Percentiles rank a stretch among this genome's conserved stretches.
These are phyloP conservation scores for Knufia petricola DNA, from an alignment of 2,329 filamentous ascomycete genomes.

Conservation along the genomic window DNA sequence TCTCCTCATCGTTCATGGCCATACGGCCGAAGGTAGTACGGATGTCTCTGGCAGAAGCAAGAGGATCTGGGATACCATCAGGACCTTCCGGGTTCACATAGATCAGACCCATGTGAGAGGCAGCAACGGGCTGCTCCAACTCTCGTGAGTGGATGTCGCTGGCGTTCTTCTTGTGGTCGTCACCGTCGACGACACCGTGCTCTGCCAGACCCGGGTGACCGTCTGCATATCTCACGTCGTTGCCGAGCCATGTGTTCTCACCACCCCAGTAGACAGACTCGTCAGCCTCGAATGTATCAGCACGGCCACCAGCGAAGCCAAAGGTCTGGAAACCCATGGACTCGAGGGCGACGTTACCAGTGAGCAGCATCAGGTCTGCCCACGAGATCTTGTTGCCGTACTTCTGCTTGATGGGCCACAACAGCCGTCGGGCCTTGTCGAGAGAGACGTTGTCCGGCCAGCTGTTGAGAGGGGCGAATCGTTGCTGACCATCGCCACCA, in stretches of 20 bases:
- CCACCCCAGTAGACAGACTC: slow-evolving; percentile 69
- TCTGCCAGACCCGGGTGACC: slow-evolving; percentile 40
- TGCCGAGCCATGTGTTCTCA: slow-evolving; percentile 65
- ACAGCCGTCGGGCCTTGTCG: slow-evolving; percentile 69
- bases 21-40: slow-evolving; percentile 66
- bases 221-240: slow-evolving; percentile 57
- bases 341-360: slow-evolving; percentile 68
- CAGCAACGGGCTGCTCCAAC: slow-evolving; percentile 58
- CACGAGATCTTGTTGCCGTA: slow-evolving; percentile 75
- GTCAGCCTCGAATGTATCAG: slow-evolving; percentile 66
- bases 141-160: slow-evolving; percentile 50
- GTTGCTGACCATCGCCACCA: slow-evolving; percentile 64
- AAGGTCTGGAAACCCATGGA: slow-evolving; percentile 65
- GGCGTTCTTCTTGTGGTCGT: slow-evolving; percentile 35
- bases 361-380: slow-evolving; percentile 62
- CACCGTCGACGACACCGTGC: slow-evolving; percentile 35
- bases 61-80: slow-evolving; percentile 59
- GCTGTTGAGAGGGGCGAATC: slow-evolving; percentile 70
- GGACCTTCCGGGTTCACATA: slow-evolving; percentile 76
- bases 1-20: slow-evolving; percentile 78
- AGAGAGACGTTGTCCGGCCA: slow-evolving; percentile 72
- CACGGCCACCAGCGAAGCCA: slow-evolving; percentile 63
- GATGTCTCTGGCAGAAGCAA: slow-evolving; percentile 61
- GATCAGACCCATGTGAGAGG: slow-evolving; percentile 66
- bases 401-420: slow-evolving; percentile 78